Conservation (phyloP, 1,284 basidiomycete species). For the Puccinia horiana region DNA sequence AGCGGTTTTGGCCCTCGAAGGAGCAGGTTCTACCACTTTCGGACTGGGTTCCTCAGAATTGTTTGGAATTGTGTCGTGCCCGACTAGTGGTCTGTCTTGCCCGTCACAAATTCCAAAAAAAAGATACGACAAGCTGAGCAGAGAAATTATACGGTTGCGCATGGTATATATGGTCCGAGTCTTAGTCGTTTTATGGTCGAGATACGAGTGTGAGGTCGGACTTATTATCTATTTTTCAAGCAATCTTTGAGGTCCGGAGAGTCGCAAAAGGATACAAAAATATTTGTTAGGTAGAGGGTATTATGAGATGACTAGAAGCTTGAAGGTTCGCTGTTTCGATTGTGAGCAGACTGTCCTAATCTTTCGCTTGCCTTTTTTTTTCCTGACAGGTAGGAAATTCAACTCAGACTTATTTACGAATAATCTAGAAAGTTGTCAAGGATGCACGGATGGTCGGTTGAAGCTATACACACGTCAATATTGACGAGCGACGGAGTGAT, state of each 20-base stretch:
- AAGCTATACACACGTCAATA: neutral
- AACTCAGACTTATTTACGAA: neutral
- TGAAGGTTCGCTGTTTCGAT: neutral
- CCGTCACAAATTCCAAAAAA: neutral
- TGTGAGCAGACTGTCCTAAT: neutral
- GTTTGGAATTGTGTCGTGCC: neutral
- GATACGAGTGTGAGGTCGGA: neutral
- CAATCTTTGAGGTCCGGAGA: neutral
- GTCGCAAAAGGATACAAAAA: neutral
- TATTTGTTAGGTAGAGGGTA: neutral
- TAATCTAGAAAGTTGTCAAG: neutral
- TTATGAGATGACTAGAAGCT: neutral
- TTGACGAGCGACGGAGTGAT: slow-evolving; percentile 13
- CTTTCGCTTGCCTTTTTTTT: neutral
- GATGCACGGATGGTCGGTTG: slow-evolving; percentile 10
- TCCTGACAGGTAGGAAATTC: neutral
- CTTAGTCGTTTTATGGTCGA: neutral
- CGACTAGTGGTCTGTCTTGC: no score
- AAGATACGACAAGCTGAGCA: neutral
- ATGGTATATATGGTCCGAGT: neutral
- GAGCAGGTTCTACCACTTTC: neutral
- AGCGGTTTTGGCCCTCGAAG: slow-evolving; percentile 24
- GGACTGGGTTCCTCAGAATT: neutral
- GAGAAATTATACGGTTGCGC: neutral
- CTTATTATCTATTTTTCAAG: neutral